Evolutionary conservation across 495 filamentous ascomycete genomes (phyloP), one percentile per base, ranked within the genome.

Genomic region (Penicillium crystallinum): DNA sequence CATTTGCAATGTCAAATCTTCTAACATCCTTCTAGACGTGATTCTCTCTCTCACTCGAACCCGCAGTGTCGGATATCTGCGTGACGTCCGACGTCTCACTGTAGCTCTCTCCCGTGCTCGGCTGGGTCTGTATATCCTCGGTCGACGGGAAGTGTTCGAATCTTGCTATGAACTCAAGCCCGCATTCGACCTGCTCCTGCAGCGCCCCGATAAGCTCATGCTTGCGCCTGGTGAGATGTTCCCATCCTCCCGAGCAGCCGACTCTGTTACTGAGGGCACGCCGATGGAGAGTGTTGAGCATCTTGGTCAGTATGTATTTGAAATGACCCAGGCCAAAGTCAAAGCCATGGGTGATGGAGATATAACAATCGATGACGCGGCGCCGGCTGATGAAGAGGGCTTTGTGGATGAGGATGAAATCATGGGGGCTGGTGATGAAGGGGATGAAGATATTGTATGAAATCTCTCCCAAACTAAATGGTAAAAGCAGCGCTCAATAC

Each of bases 21-120:
- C 12, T 46, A 57, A 50, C 58, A 36, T 15, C 3, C 23, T 3
- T 23, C 10, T 59, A 96, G 90, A 96, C 64, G 83, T 98, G 53
- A 91, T 98, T 57, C 83, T 98, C 53, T 95, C 90, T 6, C 77
- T 98, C 45, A 90, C 88, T 29, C 85, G 93, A 42, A 97, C 95
- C 30, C 87, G 86, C 39, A 80, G 85, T 34, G 85, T 91, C n/a
- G 93, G 93, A 33, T 98, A 96, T 67, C 80, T 98, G 4, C 88
- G 93, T 49, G 91, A 96, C 63, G 84, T 97, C 61, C 85, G 95
- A 37, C 89, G 93, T 50, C 82, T 98, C 19, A 98, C 93, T 0
- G 93, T 98, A 15, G 92, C 93, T n/a, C 82, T 98, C 14, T 97
- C 95, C 21, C 88, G 95, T 41, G 92, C 93, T 31, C 83, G 93